phyloP scores from a whole-genome alignment of 2,329 filamentous ascomycete genomes.

The Mariannaea sp. region DNA sequence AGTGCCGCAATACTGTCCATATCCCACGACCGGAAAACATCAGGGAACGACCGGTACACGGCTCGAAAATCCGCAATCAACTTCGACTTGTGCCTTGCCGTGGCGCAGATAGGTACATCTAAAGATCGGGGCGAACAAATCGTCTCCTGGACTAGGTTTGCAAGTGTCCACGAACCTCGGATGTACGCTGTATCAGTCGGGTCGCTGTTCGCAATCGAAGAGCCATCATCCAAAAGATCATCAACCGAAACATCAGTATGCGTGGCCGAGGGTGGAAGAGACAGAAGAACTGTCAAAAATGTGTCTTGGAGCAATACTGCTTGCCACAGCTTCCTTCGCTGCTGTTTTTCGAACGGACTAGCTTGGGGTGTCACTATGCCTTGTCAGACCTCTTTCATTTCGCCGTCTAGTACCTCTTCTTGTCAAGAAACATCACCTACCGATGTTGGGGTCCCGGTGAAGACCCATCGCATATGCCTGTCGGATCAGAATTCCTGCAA shows the following conservation, averaged over 20 bases:
- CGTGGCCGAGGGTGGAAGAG: constrained; percentile 76
- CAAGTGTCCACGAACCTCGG: constrained; percentile 77
- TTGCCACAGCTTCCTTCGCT: constrained; percentile 80
- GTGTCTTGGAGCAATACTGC: constrained; percentile 81
- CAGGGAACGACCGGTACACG: constrained; percentile 74
- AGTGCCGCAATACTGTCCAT: constrained; percentile 61
- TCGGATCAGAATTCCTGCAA: constrained; percentile 75
- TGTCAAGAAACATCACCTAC: constrained; percentile 40
- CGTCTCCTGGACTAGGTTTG: constrained; percentile 76
- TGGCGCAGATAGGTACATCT: constrained; percentile 72
- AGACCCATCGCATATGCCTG: constrained; percentile 83
- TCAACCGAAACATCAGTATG: constrained; percentile 81
- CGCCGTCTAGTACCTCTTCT: neutral
- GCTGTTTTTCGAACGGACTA: constrained; percentile 74
- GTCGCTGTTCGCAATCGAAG: constrained; percentile 61
- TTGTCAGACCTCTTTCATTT: constrained; percentile 30
- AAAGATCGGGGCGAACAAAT: constrained; percentile 77
- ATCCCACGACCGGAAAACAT: constrained; percentile 72
- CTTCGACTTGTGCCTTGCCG: constrained; percentile 69
- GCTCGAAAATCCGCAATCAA: constrained; percentile 71
- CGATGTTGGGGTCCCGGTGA: constrained; percentile 78
- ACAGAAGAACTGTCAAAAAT: constrained; percentile 77
- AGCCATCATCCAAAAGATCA: constrained; percentile 68
- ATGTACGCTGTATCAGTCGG: constrained; percentile 73
- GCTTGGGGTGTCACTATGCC: constrained; percentile 64